These are phyloP conservation scores for Wickerhamomyces alni DNA, from an alignment of 805 yeast genomes.

Conservation along the genomic window DNA sequence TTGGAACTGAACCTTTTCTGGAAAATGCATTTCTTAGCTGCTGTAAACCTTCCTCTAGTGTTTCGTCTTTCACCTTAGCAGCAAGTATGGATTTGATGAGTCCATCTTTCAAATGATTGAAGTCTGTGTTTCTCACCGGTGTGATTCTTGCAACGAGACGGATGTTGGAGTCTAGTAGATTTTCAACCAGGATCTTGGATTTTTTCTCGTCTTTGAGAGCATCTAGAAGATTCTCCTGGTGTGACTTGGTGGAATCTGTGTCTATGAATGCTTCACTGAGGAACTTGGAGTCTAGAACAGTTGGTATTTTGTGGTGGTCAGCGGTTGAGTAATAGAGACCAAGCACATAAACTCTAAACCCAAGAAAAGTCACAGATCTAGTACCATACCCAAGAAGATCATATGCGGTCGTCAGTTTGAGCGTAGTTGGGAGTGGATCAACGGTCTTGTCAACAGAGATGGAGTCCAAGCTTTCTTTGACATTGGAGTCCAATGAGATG, in stretches of 20 bases:
- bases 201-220: conserved; percentile 46
- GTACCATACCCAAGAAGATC: conserved; percentile 73
- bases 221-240: conserved; percentile 31
- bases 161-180: conserved; percentile 52
- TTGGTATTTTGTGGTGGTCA: conserved; percentile 40
- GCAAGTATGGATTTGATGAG: conserved; percentile 74
- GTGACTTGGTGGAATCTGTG: conserved; percentile 26
- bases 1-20: conserved; percentile 66
- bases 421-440: conserved; percentile 30
- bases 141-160: conserved; percentile 68
- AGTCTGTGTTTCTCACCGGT: conserved; percentile 89
- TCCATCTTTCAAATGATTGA: conserved; percentile 85
- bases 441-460: conserved; percentile 45
- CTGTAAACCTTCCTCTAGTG: conserved; percentile 55
- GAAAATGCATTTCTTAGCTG: conserved; percentile 59
- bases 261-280: conserved; percentile 32
- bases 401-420: conserved; percentile 32
- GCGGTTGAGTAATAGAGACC: conserved; percentile 71
- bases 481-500: conserved; percentile 9
- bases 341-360: conserved; percentile 79
- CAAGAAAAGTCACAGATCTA: conserved; percentile 75
- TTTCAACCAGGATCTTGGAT: conserved; percentile 48
- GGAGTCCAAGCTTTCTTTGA: conserved; percentile 14
- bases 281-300: conserved; percentile 38
- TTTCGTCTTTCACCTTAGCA: conserved; percentile 43